Conservation (phyloP, 1,284 basidiomycete species). For the Kwoniella shivajii region DNA sequence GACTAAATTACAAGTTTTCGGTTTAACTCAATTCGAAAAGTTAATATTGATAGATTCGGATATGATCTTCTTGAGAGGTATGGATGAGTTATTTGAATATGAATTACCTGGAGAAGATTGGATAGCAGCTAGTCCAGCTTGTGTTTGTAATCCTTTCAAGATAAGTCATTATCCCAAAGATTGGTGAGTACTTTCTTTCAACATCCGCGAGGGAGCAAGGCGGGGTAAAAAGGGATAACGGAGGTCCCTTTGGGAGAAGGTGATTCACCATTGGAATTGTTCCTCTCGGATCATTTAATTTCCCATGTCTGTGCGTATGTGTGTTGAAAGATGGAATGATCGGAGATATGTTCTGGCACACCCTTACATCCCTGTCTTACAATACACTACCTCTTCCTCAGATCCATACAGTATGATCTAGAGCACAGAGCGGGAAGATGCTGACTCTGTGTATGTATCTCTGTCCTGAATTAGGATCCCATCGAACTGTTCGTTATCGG, state of each 20-base stretch:
- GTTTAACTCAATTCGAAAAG: conserved; percentile 74
- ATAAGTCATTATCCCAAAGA: conserved; percentile 81
- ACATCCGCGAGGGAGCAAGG: neutral
- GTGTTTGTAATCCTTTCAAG: conserved; percentile 88
- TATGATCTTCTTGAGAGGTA: conserved; percentile 82
- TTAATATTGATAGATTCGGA: conserved; percentile 86
- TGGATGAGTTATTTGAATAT: conserved; percentile 87
- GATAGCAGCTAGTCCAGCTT: conserved; percentile 85
- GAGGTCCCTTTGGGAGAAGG: neutral
- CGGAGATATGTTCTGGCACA: neutral
- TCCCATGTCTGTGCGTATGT: neutral
- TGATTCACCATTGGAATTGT: conserved; percentile 3
- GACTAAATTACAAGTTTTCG: conserved; percentile 84
- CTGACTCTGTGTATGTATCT: neutral
- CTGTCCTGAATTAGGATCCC: conserved; percentile 68
- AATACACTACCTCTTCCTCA: too few relatives aligned
- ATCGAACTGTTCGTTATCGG: conserved; percentile 80
- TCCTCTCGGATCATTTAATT: neutral
- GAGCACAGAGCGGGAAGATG: neutral
- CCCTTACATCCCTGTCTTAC: too few relatives aligned
- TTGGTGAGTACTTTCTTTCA: conserved; percentile 66
- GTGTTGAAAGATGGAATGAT: neutral
- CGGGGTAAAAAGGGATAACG: too few relatives aligned
- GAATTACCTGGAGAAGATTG: conserved; percentile 64
- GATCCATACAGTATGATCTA: too few relatives aligned